Evolutionary conservation across 2,329 filamentous ascomycete species (phyloP), one percentile per base, ranked within the genome.

Genomic region (Ophiostoma himal-ulmi): DNA sequence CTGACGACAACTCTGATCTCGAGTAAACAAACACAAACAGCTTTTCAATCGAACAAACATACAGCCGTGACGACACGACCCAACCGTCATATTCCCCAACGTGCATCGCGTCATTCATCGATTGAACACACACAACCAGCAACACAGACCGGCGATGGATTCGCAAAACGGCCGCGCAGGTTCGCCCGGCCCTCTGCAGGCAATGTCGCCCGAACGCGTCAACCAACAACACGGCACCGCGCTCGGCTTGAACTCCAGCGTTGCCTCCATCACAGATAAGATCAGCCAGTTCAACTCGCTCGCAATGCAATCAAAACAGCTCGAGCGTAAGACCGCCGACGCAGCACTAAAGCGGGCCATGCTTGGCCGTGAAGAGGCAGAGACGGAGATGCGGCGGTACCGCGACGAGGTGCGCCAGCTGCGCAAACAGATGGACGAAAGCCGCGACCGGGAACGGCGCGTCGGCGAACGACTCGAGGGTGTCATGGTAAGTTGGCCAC

Each of bases 281-380:
- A 89, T 91, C 73, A 88, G 86, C 76, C 90, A 91, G 78, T 92
- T 92, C 79, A 91, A 92, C 80, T 86, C 83, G 71, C 82, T 92
- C 48, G 85, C 89, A 71, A 80, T 83, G 74, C 82, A 85, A 78
- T 84, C 85, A 44, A 88, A 87, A 75, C 84, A 87, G 67, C 80
- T 88, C 69, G 88, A 89, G 77, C 84, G 87, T 75, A 89, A 86
- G 78, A 87, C 83, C 67, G 88, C 86, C 75, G 88, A 90, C 74
- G 87, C 88, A 41, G 88, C 88, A 39, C 80, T 90, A 20, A 89
- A 88, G 77, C 85, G 88, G 67, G 88, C 88, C 73, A 86, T 89
- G 82, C 77, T 90, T 67, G 89, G 88, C 17, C 84, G 89, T 62
- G 90, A 93, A 76, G 89, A 91, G 79, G 88, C 89, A 14, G 90